Evolutionary conservation across 345 rosid species (phyloP), one percentile per base, ranked within the genome.

Genomic region (Reutealis trisperma): DNA sequence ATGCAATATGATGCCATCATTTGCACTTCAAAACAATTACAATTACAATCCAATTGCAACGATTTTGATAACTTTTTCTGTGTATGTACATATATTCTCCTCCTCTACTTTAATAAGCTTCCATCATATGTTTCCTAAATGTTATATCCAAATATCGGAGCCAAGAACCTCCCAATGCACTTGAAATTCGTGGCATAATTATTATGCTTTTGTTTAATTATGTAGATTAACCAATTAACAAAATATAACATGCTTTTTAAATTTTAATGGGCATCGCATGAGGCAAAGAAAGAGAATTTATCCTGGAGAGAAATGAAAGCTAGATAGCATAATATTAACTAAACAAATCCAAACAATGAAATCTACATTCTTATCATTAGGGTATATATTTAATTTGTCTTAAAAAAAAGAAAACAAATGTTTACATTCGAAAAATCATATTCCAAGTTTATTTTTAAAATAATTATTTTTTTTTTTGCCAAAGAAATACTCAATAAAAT

Each of bases 201-300:
- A 16, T 25, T 13, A 21, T 60, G 32, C 9, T 61, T 27, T n/a
- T 51, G 72, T 30, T 69, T 44, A 45, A 61, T 24, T 18, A 7
- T n/a, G 64, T 41, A 30, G 9, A 27, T 37, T 37, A 5, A 34
- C 41, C 22, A 72, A 42, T 14, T 16, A 58, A 18, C 51, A 42
- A 25, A 69, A 11, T 22, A 24, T n/a, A 37, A 15, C 21, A 57
- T 42, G 27, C 52, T 59, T 60, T 60, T 34, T 0, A 63, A 67
- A 25, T 52, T 24, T 69, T 52, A 65, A 24, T 64, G 41, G 71
- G 77, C 63, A 63, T 74, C 63, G 34, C 70, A 74, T 63, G 55
- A 55, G 42, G 19, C 71, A 57, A 57, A 25, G 71, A 57, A 67
- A 57, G 42, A 25, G 71, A 57, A 67, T 67, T 75, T 66, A 18